Evolutionary conservation across 257 asterid genomes (phyloP).

Genomic region (Solanum arcanum): DNA sequence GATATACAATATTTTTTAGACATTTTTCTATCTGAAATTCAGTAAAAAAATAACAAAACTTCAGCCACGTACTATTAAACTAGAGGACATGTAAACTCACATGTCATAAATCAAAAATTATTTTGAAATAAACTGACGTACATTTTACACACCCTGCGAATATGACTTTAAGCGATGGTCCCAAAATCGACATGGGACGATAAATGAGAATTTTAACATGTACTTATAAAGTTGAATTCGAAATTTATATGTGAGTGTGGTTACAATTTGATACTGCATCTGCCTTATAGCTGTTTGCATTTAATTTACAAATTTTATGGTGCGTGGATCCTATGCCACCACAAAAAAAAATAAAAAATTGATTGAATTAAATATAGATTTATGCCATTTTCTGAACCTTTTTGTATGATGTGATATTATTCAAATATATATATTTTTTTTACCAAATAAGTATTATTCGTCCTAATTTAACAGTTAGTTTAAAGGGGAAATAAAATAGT

Average conservation of each 20-base stretch:
- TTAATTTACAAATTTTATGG: background rate
- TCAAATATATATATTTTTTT: background rate
- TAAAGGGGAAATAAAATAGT: background rate
- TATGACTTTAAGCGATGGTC: background rate
- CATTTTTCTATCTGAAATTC: background rate
- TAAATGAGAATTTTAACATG: background rate
- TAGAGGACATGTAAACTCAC: background rate
- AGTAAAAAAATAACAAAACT: too few relatives aligned
- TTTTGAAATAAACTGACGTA: too few relatives aligned
- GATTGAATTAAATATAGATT: background rate
- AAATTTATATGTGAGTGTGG: background rate
- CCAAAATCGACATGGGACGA: background rate
- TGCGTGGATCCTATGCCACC: background rate
- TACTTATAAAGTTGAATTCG: background rate
- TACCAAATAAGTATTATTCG: background rate
- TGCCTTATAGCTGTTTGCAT: background rate
- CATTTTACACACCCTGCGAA: background rate
- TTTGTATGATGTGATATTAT: background rate
- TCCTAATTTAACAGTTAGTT: background rate
- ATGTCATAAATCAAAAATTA: too few relatives aligned
- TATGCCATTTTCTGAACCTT: background rate
- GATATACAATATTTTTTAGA: rapidly evolving
- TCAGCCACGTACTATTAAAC: background rate
- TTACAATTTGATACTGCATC: background rate
- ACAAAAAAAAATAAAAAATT: background rate